These are phyloP conservation scores for Mallotus japonicus DNA, from an alignment of 441 rosid species.

Conservation along the genomic window DNA sequence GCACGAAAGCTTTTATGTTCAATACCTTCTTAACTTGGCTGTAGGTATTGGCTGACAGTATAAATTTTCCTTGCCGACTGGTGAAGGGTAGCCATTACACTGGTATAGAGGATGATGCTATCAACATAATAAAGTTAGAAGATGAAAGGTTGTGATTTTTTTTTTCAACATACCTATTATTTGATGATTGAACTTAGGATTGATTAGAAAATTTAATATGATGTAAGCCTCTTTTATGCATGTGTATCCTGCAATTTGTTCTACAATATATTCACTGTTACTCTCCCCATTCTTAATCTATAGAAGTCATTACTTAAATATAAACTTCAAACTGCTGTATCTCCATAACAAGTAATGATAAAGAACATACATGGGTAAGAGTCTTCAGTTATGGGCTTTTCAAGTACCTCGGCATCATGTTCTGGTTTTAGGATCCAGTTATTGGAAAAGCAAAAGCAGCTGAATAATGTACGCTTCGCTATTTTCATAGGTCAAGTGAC, in stretches of 20 bases:
- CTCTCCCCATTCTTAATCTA: not conserved
- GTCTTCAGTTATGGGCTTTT: not conserved
- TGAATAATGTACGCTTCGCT: not conserved
- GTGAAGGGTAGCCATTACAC: slow-evolving; percentile 99
- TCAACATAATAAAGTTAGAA: slow-evolving; percentile 81
- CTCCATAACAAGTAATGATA: too few species aligned
- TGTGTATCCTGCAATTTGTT: not conserved
- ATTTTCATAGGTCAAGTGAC: not conserved
- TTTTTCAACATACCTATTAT: not conserved
- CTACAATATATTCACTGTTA: not conserved
- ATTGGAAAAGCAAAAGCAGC: not conserved
- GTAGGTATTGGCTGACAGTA: slow-evolving; percentile 90
- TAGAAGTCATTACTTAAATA: not conserved
- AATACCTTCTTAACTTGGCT: slow-evolving; percentile 34
- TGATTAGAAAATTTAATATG: not conserved
- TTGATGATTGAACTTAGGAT: not conserved
- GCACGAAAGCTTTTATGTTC: slow-evolving; percentile 11
- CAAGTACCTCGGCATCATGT: not conserved
- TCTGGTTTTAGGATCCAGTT: not conserved
- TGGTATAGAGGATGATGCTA: slow-evolving; percentile 96
- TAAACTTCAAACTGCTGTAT: slow-evolving; percentile 1
- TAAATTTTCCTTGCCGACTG: slow-evolving; percentile 81
- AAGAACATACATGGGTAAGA: not conserved
- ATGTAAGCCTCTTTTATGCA: not conserved
- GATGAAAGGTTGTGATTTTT: slow-evolving; percentile 67